phyloP scores from a whole-genome alignment of 2,329 filamentous ascomycete genomes.

The Arthroderma sp. region DNA sequence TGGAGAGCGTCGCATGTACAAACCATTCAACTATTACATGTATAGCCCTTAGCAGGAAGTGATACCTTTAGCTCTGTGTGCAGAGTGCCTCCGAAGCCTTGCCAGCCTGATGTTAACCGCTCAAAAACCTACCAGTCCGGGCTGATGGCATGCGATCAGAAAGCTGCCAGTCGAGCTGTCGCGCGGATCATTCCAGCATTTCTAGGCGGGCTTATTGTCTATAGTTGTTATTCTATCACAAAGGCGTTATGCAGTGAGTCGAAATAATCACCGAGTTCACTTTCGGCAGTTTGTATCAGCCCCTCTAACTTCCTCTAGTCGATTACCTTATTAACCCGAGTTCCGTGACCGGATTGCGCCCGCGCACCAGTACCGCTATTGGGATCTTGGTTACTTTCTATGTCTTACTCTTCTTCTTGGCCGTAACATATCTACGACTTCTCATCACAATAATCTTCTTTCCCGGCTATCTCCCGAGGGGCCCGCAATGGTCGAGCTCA shows the following conservation, averaged over 20 bases:
- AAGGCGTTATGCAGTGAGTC: conserved; percentile 55
- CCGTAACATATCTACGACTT: conserved; percentile 59
- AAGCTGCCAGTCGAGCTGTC: conserved; percentile 45
- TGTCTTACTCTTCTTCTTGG: conserved; percentile 55
- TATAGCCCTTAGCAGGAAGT: background rate
- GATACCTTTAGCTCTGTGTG: background rate
- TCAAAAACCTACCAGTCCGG: conserved; percentile 1
- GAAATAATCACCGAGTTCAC: background rate
- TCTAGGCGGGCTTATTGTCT: conserved; percentile 53
- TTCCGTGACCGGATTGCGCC: conserved; percentile 21
- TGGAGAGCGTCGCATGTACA: background rate
- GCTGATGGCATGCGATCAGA: conserved; percentile 28
- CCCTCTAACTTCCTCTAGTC: conserved; percentile 38
- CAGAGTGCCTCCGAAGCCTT: background rate
- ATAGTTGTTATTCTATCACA: conserved; percentile 60
- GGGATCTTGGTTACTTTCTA: conserved; percentile 63
- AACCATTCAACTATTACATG: background rate
- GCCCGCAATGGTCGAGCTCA: conserved; percentile 30
- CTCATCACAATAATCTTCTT: conserved; percentile 55
- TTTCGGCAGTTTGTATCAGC: background rate
- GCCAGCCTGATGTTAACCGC: background rate
- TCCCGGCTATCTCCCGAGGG: conserved; percentile 61
- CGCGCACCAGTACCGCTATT: conserved; percentile 47
- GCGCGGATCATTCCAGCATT: conserved; percentile 58
- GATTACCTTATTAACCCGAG: conserved; percentile 53